Conservation (phyloP, 1,139 yeast genomes). For the Debaryomycetaceae sp. region DNA sequence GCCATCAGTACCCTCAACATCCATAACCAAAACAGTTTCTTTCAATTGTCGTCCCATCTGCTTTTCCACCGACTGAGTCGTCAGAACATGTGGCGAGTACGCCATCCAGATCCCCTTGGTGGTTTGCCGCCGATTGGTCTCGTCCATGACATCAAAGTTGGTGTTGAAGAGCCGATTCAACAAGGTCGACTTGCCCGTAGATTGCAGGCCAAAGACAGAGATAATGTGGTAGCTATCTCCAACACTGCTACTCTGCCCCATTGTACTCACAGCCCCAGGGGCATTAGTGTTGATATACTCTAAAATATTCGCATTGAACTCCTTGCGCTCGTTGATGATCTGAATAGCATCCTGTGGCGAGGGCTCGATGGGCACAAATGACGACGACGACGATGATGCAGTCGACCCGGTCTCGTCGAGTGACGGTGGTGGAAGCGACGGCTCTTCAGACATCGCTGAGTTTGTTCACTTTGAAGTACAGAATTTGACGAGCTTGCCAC, state of each 20-base stretch:
- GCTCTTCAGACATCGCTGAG: conserved; percentile 8
- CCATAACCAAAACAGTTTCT: conserved; percentile 72
- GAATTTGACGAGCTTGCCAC: too few relatives aligned
- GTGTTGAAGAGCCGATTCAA: conserved; percentile 84
- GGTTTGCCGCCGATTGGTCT: conserved; percentile 72
- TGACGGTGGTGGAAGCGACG: conserved; percentile 7
- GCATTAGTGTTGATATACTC: conserved; percentile 35
- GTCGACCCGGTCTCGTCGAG: conserved; percentile 8
- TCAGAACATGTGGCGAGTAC: conserved; percentile 45
- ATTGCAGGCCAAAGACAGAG: conserved; percentile 95
- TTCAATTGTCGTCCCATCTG: conserved; percentile 13
- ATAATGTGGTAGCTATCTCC: conserved; percentile 84
- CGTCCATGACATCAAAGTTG: conserved; percentile 90
- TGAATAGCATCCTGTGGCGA: conserved; percentile 53
- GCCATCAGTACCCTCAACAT: conserved; percentile 98
- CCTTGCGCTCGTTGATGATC: conserved; percentile 73
- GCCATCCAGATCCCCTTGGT: conserved; percentile 97
- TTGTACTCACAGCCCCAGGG: conserved; percentile 15
- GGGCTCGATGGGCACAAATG: conserved; percentile 40
- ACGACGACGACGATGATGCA: conserved; percentile 27
- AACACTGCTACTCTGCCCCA: conserved; percentile 21
- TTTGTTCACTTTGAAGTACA: too few relatives aligned
- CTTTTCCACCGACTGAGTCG: conserved; percentile 15
- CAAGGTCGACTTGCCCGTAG: conserved; percentile 92
- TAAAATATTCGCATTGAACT: conserved; percentile 45